phyloP scores from a whole-genome alignment of 345 rosid species.

The Excoecaria cochinchinensis region DNA sequence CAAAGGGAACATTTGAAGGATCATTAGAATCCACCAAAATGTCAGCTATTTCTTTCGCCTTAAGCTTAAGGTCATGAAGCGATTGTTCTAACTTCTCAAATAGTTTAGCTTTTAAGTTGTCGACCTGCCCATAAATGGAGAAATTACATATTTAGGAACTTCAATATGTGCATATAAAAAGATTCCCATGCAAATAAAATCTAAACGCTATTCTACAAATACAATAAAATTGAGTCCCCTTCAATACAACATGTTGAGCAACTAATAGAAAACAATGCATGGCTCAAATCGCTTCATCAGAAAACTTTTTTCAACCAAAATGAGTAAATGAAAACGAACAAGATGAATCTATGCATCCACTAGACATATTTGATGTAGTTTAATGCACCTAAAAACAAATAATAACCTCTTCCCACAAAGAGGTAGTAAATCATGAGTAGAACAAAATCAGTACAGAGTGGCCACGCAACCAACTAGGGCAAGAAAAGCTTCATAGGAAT shows the following conservation, averaged over 20 bases:
- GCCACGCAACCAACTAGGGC: no score
- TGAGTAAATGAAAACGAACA: neutral
- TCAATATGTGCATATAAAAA: neutral
- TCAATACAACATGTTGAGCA: neutral
- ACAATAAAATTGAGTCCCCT: neutral
- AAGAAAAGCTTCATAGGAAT: no score
- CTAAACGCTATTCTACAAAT: neutral
- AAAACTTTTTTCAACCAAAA: neutral
- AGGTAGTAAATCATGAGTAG: neutral
- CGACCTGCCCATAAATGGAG: constrained; percentile 51
- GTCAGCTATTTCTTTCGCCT: constrained; percentile 42
- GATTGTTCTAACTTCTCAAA: constrained; percentile 90
- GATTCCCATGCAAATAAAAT: neutral
- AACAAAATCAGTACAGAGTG: no score
- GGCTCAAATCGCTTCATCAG: neutral
- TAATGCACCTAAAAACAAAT: neutral
- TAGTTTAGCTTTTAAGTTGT: constrained; percentile 73
- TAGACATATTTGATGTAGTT: neutral
- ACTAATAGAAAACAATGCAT: constrained; percentile 13
- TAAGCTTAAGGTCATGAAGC: constrained; percentile 69
- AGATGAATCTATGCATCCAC: neutral
- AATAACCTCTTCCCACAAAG: neutral
- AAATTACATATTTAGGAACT: neutral
- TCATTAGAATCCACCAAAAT: constrained; percentile 39
- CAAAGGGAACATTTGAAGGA: constrained; percentile 37